Conservation (phyloP, 257 asterid species). For the Penstemon davidsonii region DNA sequence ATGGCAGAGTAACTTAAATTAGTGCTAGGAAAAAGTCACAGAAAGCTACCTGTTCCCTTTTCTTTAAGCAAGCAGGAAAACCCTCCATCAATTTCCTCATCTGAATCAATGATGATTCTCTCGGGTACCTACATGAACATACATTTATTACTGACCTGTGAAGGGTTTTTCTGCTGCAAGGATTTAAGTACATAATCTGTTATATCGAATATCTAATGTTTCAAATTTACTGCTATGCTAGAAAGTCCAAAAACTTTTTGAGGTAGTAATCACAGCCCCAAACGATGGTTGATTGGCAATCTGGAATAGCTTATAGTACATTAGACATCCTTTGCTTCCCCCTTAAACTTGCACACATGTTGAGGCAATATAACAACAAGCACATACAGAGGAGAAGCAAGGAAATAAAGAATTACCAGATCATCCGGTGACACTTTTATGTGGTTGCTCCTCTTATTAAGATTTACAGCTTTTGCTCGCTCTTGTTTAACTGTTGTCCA, state of each 20-base stretch:
- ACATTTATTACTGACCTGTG: slow-evolving; percentile 27
- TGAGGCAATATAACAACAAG: slow-evolving; percentile 17
- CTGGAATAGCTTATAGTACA: background rate
- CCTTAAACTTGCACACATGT: slow-evolving; percentile 7
- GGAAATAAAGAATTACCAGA: slow-evolving; percentile 43
- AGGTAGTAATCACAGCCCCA: background rate
- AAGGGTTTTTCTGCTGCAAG: slow-evolving; percentile 18
- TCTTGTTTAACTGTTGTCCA: slow-evolving; percentile 75
- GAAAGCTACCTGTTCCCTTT: slow-evolving; percentile 53
- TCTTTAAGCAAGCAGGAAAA: slow-evolving; percentile 68
- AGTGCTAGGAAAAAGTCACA: slow-evolving; percentile 13
- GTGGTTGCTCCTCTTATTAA: slow-evolving; percentile 36
- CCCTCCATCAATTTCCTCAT: slow-evolving; percentile 69
- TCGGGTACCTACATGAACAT: slow-evolving; percentile 41
- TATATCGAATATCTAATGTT: slow-evolving; percentile 1
- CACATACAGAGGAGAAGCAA: slow-evolving; percentile 22
- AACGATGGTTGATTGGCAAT: slow-evolving; percentile 15
- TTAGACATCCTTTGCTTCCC: slow-evolving; percentile 13
- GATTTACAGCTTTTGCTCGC: slow-evolving; percentile 35
- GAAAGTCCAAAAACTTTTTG: background rate
- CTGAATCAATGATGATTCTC: slow-evolving; percentile 50
- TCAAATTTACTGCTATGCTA: slow-evolving; percentile 3
- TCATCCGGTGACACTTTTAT: slow-evolving; percentile 37
- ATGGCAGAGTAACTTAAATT: slow-evolving; percentile 11
- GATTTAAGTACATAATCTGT: slow-evolving; percentile 15